A percentile compares a stretch with the other conserved stretches of the same genome.
Evolutionary conservation across 495 filamentous ascomycete genomes (phyloP).

Genomic region (Talaromyces stipitatus): DNA sequence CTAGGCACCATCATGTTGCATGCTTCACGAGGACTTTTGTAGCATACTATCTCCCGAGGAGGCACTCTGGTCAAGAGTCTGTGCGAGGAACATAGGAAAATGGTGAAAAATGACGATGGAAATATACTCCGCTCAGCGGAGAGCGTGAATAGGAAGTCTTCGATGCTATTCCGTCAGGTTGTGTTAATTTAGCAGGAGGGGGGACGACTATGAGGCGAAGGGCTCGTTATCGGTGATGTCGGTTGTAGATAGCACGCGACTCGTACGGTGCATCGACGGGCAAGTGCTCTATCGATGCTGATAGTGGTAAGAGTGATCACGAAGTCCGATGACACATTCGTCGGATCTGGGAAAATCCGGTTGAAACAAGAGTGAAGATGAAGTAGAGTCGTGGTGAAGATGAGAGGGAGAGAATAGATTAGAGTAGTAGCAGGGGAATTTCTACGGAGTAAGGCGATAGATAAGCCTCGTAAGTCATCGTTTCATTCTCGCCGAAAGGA

Average conservation of each 20-base stretch:
- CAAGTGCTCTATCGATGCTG: background rate
- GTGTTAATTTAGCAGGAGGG: background rate
- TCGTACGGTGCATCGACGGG: background rate
- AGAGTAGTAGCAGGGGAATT: background rate
- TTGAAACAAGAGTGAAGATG: background rate
- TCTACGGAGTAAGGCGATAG: background rate
- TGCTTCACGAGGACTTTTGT: constrained; percentile 6
- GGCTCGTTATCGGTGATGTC: background rate
- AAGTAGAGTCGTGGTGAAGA: background rate
- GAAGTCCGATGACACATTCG: background rate
- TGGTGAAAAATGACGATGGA: background rate
- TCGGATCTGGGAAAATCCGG: background rate
- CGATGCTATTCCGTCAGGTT: background rate
- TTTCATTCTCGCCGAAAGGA: background rate
- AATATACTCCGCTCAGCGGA: background rate
- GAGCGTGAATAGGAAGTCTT: background rate
- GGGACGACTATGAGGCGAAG: background rate
- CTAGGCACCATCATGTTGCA: constrained; percentile 41
- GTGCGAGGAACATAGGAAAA: constrained; percentile 36
- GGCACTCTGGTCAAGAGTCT: constrained; percentile 41
- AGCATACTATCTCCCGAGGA: constrained; percentile 28
- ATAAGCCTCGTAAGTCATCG: constrained; percentile 2
- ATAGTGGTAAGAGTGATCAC: background rate
- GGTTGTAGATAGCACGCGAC: constrained; percentile 2
- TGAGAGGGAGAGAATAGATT: background rate